phyloP scores from a whole-genome alignment of 2,329 filamentous ascomycete genomes.

The Alternaria panax region DNA sequence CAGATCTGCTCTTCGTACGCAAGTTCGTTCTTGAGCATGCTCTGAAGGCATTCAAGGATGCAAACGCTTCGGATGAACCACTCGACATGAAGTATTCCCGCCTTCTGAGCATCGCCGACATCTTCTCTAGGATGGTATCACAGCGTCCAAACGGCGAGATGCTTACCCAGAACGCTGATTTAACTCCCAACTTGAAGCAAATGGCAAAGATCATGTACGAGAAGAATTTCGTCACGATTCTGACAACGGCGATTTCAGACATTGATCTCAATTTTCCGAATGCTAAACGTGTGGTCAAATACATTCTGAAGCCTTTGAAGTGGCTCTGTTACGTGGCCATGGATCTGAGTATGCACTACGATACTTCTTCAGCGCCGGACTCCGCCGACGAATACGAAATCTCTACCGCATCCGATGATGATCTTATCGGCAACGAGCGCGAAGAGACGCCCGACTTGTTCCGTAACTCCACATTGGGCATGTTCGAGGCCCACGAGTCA shows the following conservation, averaged over 20 bases:
- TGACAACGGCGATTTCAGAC: constrained; percentile 92
- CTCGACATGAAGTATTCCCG: constrained; percentile 87
- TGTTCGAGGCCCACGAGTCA: constrained; percentile 87
- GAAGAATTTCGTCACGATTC: constrained; percentile 88
- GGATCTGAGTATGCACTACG: constrained; percentile 80
- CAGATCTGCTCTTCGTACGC: constrained; percentile 88
- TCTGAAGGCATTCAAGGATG: constrained; percentile 89
- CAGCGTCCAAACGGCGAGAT: constrained; percentile 52
- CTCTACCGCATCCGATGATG: constrained; percentile 87
- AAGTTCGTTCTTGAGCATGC: constrained; percentile 95
- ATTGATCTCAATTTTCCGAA: constrained; percentile 94
- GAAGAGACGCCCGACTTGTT: constrained; percentile 93
- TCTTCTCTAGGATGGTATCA: constrained; percentile 92
- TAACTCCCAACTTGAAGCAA: constrained; percentile 73
- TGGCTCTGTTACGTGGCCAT: constrained; percentile 87
- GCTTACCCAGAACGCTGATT: constrained; percentile 47
- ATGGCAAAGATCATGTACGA: constrained; percentile 97
- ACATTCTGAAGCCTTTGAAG: constrained; percentile 89
- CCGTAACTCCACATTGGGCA: constrained; percentile 92
- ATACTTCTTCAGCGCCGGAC: constrained; percentile 71
- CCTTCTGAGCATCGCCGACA: constrained; percentile 84
- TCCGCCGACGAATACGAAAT: constrained; percentile 84
- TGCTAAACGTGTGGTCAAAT: constrained; percentile 93
- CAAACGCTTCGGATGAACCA: constrained; percentile 77
- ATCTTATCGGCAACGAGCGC: constrained; percentile 77